Evolutionary conservation across 148 eudicot genomes (phyloP).

Genomic region (Rheum nobile): DNA sequence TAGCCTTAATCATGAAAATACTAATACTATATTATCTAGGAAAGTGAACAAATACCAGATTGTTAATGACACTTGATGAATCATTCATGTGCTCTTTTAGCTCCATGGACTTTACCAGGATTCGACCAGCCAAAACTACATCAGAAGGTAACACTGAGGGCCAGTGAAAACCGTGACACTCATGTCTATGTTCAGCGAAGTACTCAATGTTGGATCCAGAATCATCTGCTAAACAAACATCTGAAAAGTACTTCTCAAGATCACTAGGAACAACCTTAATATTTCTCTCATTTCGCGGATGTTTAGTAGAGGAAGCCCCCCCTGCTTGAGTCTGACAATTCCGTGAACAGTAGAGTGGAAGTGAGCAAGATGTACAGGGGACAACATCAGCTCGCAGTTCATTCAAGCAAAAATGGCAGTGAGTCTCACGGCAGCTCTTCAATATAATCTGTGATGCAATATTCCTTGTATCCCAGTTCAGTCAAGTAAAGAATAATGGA

Average conservation of each 20-base stretch:
- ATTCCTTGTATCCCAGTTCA: background rate
- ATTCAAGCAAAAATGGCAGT: slow-evolving; percentile 88
- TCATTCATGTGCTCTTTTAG: slow-evolving; percentile 21
- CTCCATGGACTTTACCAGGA: slow-evolving; percentile 48
- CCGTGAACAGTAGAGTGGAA: slow-evolving; percentile 69
- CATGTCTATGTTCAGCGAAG: slow-evolving; percentile 68
- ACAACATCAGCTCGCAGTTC: slow-evolving; percentile 65
- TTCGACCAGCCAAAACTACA: slow-evolving; percentile 72
- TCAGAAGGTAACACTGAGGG: slow-evolving; percentile 83
- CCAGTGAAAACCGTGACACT: slow-evolving; percentile 85
- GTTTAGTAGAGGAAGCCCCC: slow-evolving; percentile 24
- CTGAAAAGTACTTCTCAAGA: slow-evolving; percentile 35
- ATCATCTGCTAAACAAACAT: slow-evolving; percentile 25
- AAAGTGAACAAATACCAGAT: slow-evolving; percentile 33
- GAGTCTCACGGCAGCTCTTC: slow-evolving; percentile 75
- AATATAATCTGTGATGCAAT: slow-evolving; percentile 49
- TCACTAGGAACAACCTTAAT: slow-evolving; percentile 34
- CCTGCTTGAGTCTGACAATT: slow-evolving; percentile 62
- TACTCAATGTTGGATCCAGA: slow-evolving; percentile 20
- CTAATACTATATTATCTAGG: background rate
- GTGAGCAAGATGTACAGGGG: slow-evolving; percentile 72
- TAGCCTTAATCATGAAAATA: background rate
- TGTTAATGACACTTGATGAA: slow-evolving; percentile 18
- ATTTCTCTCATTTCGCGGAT: slow-evolving; percentile 11
- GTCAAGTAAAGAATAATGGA: background rate